Base-by-base conservation (phyloP, 2,329 filamentous ascomycete genomes). In the Fusarium humuli region DNA sequence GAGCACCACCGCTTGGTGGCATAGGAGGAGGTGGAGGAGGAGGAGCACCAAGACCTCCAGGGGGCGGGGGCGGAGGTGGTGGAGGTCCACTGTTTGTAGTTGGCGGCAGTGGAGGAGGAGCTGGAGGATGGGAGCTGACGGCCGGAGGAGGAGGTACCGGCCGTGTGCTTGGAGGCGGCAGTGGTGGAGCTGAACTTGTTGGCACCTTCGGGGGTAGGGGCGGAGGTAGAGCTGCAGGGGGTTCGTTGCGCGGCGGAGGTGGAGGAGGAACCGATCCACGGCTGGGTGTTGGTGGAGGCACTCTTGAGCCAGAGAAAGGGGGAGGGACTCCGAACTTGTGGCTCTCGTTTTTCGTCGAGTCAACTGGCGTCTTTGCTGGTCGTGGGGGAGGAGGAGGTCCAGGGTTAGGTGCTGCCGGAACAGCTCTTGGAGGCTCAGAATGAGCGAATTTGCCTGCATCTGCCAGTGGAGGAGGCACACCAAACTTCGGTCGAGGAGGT, bases 391-490 rank as follows among this genome's bases (percentile, higher is more conserved):
- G 80, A 8, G 80, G 78, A 7, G 79, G 79, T 10, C 77, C 78
- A 4, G 78, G 73, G 22, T 64, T 69, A 11, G 78, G 70, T 37
- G 76, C 64, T n/a, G 75, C 63, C 40, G 76, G 67, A 11, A 70
- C 67, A 29, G 77, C 74, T 42, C 73, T 75, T 16, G 75, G 71
- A 29, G 76, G 72, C 27, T 78, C 83, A 73, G 79, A 86, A 81
- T 90, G 85, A 6, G 92, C 94, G 77, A 89, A 96, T 80, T 93
- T 97, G 40, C 96, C 96, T 61, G 96, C 96, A 79, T 97, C 94
- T 58, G 93, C 89, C 64, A 98, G 82, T 4, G 95, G 93, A 34
- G 96, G 96, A 47, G 96, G 96, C 11, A 93, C 95, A 70, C 90
- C 87, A 82, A 97, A 98, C 73, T 86, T 87, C 11, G 89, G 88